These are phyloP conservation scores for Kwoniella bestiolae DNA, from an alignment of 768 basidiomycete species.

Conservation along the genomic window DNA sequence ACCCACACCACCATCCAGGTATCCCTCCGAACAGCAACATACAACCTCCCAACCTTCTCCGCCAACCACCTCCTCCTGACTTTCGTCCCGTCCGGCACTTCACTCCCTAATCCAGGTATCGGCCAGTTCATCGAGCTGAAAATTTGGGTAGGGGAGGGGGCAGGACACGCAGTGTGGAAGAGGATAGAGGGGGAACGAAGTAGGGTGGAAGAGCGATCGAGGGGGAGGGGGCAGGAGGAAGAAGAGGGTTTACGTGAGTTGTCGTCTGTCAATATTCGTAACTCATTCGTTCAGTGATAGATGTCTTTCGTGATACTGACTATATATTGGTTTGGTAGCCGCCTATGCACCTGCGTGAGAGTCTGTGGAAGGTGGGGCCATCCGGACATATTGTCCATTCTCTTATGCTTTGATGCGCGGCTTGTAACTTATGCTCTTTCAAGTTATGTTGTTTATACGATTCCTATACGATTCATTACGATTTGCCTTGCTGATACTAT, in stretches of 20 bases:
- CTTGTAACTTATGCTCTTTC: no score
- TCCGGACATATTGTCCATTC: no score
- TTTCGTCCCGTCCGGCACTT: constrained; percentile 35
- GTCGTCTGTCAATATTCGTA: background rate
- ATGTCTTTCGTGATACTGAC: no score
- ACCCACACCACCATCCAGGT: constrained; percentile 21
- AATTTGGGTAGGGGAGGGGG: constrained; percentile 44
- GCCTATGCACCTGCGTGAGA: background rate
- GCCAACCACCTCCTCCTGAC: constrained; percentile 41
- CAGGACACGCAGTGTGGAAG: constrained; percentile 47
- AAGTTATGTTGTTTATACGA: no score
- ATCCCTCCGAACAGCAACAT: constrained; percentile 28
- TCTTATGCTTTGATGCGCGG: no score
- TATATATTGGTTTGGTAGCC: background rate
- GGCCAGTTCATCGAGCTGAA: constrained; percentile 43
- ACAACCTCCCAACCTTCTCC: constrained; percentile 46
- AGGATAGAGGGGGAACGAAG: constrained; percentile 46
- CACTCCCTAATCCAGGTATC: constrained; percentile 39
- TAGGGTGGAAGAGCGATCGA: constrained; percentile 25
- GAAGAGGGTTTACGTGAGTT: constrained; percentile 46
- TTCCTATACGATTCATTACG: no score
- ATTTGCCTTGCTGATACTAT: no score
- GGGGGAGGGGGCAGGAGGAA: constrained; percentile 8
- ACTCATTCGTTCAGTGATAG: background rate
- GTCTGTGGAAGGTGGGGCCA: no score